Base-by-base conservation (phyloP, 23 red algal species). In the Gracilariopsis chorda region DNA sequence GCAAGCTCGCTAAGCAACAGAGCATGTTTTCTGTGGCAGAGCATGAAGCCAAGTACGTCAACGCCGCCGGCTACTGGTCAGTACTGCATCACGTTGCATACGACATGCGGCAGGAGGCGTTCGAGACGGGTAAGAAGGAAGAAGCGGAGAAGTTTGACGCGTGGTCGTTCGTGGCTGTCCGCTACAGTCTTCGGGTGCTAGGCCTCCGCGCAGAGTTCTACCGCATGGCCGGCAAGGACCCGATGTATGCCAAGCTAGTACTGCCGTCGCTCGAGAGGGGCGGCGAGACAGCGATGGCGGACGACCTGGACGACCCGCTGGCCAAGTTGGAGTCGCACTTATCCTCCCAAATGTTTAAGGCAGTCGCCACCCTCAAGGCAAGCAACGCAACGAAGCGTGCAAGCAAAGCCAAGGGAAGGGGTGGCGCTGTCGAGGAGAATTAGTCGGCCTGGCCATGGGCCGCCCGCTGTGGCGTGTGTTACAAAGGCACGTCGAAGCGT, bases 341-440 rank as follows among this genome's bases (percentile, higher is more conserved):
- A 21, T 17, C 36, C 2, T 45, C 37, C 37, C 67, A 73, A 35
- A 9, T 73, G 1, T 12, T 47, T 19, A 73, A 73, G 40, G 40
- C 40, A 24, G 67, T 46, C 9, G 13, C 40, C 1, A 73, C 67
- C 67, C 40, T 73, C 32, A 14, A 37, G 5, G 67, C 40, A 14
- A 73, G 67, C 39, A 73, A 73, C 39, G 67, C 67, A 23, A 73
- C 67, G 19, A 73, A 73, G 67, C 67, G 67, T 23, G 2, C 37
- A 2, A 8, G 67, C 8, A 23, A 23, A 68, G 61, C n/a, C n/a
- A n/a, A n/a, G n/a, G n/a, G n/a, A 25, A 46, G 17, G 67, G 67
- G 67, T 73, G 5, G 11, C 2, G 21, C 37, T 24, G 67, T 42
- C 32, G 19, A 37, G 24, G 67, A 73, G 23, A 1, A 73, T 19